Evolutionary conservation across 768 basidiomycete genomes (phyloP).

Genomic region (Amanita pseudoporphyria): DNA sequence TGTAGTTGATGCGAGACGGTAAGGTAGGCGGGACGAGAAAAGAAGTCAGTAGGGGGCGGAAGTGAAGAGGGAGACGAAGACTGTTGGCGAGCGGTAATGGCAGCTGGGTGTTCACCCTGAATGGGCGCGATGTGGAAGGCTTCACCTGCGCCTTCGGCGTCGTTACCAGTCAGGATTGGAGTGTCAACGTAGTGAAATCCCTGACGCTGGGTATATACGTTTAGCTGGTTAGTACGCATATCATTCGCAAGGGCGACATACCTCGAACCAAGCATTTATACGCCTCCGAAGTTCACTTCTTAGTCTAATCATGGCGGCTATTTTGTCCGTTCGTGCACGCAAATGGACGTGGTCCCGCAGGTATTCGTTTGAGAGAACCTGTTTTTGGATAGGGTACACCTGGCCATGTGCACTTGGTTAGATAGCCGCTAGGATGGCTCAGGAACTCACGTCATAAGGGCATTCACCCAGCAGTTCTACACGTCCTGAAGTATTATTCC

Average conservation of each 20-base stretch:
- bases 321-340: slow-evolving; percentile 67
- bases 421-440: background rate
- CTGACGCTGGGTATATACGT: slow-evolving; percentile 39
- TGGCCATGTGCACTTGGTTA: slow-evolving; percentile 17
- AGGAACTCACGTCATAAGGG: slow-evolving; percentile 31
- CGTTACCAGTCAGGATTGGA: slow-evolving; percentile 82
- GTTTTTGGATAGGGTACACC: slow-evolving; percentile 91
- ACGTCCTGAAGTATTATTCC: slow-evolving; percentile 12
- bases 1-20: slow-evolving; percentile 97
- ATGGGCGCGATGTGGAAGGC: slow-evolving; percentile 61
- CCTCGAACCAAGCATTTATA: slow-evolving; percentile 66
- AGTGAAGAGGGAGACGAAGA: slow-evolving; percentile 5
- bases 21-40: slow-evolving; percentile 67
- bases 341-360: slow-evolving; percentile 83
- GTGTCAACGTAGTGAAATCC: slow-evolving; percentile 76
- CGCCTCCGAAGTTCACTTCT: slow-evolving; percentile 47
- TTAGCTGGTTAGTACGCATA: too few relatives aligned
- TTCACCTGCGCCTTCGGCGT: slow-evolving; percentile 96
- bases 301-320: slow-evolving; percentile 68
- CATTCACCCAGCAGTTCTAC: slow-evolving; percentile 36
- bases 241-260: slow-evolving; percentile 24
- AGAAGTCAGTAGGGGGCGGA: slow-evolving; percentile 43
- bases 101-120: slow-evolving; percentile 20
- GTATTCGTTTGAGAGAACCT: slow-evolving; percentile 67
- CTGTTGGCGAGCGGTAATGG: slow-evolving; percentile 3